Conservation (phyloP, 2,329 filamentous ascomycete genomes). For the Fusarium nygamai region DNA sequence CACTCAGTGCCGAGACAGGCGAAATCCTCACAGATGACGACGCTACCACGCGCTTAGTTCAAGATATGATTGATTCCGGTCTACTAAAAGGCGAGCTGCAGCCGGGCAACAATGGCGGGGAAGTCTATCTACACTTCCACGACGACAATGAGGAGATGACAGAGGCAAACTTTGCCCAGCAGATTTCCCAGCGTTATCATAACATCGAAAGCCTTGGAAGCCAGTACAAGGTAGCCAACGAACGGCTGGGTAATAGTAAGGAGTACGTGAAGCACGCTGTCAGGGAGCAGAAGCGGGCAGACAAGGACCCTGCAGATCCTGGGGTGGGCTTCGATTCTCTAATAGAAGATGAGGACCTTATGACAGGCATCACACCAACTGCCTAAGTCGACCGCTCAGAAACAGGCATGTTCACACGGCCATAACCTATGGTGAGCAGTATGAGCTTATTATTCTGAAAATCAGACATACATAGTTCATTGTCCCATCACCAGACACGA, state of each 20-base stretch:
- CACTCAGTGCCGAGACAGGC: conserved; percentile 65
- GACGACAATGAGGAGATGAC: conserved; percentile 54
- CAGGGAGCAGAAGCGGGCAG: conserved; percentile 57
- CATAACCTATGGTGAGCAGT: not conserved
- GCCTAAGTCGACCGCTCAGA: not conserved
- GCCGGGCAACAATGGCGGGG: conserved; percentile 52
- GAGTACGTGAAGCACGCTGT: conserved; percentile 63
- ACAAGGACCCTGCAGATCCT: conserved; percentile 54
- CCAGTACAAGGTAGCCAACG: conserved; percentile 62
- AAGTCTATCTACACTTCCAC: conserved; percentile 63
- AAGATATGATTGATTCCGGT: conserved; percentile 64
- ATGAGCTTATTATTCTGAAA: not conserved
- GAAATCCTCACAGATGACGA: conserved; percentile 52
- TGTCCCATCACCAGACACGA: not conserved
- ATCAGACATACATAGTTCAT: not conserved
- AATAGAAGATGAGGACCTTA: conserved; percentile 70
- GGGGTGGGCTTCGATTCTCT: conserved; percentile 56
- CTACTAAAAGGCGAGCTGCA: conserved; percentile 65
- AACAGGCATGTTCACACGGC: not conserved
- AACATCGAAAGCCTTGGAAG: conserved; percentile 57
- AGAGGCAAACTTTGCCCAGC: conserved; percentile 61
- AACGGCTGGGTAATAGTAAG: conserved; percentile 63
- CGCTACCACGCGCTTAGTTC: conserved; percentile 58
- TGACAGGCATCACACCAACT: conserved; percentile 57
- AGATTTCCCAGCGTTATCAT: conserved; percentile 54